phyloP scores from a whole-genome alignment of 345 rosid species.

The Camelina sativa region DNA sequence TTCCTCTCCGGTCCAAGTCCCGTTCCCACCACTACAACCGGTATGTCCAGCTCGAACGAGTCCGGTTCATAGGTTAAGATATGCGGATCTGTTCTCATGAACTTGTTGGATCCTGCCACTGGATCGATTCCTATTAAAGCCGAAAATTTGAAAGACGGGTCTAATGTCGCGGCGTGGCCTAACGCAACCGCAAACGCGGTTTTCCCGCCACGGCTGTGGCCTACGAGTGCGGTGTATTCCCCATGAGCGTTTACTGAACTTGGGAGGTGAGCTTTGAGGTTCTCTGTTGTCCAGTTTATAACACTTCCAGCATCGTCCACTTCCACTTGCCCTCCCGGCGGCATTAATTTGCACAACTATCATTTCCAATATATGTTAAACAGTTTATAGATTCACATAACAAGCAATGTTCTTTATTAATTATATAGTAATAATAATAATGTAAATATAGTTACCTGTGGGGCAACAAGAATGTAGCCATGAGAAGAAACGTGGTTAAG shows the following conservation, averaged over 20 bases:
- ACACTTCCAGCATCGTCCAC: constrained; percentile 41
- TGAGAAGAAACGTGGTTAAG: constrained; percentile 44
- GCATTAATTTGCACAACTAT: constrained; percentile 33
- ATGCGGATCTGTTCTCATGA: constrained; percentile 11
- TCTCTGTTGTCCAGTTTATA: constrained; percentile 30
- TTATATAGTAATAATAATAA: no score
- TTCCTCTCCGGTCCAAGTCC: constrained; percentile 39
- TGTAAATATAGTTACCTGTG: constrained; percentile 25
- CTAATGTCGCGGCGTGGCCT: constrained; percentile 40
- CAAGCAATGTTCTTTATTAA: no score
- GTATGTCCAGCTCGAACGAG: constrained; percentile 40
- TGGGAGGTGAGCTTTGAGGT: constrained; percentile 37
- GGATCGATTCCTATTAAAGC: constrained; percentile 45
- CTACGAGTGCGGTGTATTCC: constrained; percentile 31
- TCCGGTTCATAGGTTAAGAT: constrained; percentile 40
- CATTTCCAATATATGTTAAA: background rate
- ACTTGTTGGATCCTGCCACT: constrained; percentile 32
- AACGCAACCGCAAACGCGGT: constrained; percentile 43
- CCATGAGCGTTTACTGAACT: constrained; percentile 25
- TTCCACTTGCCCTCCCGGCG: constrained; percentile 42
- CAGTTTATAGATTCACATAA: no score
- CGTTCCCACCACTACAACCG: constrained; percentile 42
- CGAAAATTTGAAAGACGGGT: constrained; percentile 34
- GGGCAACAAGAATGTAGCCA: constrained; percentile 45
- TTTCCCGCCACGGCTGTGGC: constrained; percentile 45